Conservation (phyloP, 208 protist genomes). For the Crithidia brevicula region DNA sequence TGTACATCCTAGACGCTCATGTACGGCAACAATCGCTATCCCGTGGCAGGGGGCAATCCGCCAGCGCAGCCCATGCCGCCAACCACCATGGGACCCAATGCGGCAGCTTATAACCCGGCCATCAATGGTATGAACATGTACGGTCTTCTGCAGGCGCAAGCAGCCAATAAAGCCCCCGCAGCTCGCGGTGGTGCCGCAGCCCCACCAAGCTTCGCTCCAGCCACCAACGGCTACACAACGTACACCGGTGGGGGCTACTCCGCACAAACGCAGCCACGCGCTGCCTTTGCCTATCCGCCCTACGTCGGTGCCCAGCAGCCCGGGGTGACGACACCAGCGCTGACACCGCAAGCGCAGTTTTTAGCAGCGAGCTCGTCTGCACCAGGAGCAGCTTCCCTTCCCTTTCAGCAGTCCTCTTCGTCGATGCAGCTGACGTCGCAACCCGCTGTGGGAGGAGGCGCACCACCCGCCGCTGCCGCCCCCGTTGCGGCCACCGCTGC, state of each 20-base stretch:
- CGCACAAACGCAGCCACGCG: not conserved
- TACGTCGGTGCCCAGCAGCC: slow-evolving; percentile 5
- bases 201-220: no score
- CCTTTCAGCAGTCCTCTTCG: no score
- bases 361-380: not conserved
- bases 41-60: not conserved
- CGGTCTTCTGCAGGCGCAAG: slow-evolving; percentile 10
- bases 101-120: not conserved
- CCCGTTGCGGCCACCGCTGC: not conserved
- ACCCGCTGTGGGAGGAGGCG: no score
- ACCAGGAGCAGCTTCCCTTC: not conserved
- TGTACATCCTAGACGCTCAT: not conserved
- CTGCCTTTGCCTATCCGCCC: not conserved
- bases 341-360: not conserved
- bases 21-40: slow-evolving; percentile 9
- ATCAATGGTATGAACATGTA: slow-evolving; percentile 10
- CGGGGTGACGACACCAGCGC: not conserved
- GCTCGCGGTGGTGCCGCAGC: not conserved
- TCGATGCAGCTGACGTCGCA: no score
- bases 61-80: not conserved
- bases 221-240: slow-evolving; percentile 4
- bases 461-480: not conserved
- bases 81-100: slow-evolving; percentile 1
- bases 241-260: slow-evolving; percentile 13
- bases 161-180: not conserved